Evolutionary conservation across 1,284 basidiomycete species (phyloP).

Genomic region (Nidula niveotomentosa): DNA sequence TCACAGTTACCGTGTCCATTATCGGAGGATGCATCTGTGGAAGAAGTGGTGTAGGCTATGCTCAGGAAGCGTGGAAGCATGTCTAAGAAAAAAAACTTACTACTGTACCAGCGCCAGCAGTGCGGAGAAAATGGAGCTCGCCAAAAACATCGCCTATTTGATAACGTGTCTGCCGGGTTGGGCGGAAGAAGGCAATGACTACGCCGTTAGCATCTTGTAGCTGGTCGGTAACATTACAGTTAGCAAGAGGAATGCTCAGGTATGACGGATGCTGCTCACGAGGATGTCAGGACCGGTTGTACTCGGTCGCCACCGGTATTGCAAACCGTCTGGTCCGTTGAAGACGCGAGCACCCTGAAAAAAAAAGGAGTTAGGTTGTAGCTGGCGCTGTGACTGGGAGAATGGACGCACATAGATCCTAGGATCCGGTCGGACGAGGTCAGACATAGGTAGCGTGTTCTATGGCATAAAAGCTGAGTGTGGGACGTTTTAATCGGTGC

Average conservation of each 20-base stretch:
- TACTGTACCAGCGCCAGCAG: conserved; percentile 76
- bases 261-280: conserved; percentile 39
- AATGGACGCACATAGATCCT: conserved; percentile 50
- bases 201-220: conserved; percentile 68
- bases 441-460: conserved; percentile 77
- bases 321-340: conserved; percentile 77
- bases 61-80: conserved; percentile 13
- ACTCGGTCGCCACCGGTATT: conserved; percentile 75
- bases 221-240: conserved; percentile 34
- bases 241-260: conserved; percentile 9
- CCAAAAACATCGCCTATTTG: conserved; percentile 82
- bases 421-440: conserved; percentile 69
- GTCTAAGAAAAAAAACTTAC: conserved; percentile 41
- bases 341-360: conserved; percentile 63
- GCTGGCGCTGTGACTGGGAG: neutral
- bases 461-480: conserved; percentile 26
- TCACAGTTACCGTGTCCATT: conserved; percentile 83
- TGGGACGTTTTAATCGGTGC: conserved; percentile 5
- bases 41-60: conserved; percentile 8
- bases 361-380: neutral
- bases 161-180: conserved; percentile 72
- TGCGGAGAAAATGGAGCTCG: conserved; percentile 77
- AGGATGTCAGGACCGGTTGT: conserved; percentile 56
- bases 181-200: conserved; percentile 76
- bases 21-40: conserved; percentile 78